A percentile compares a stretch with the other conserved stretches of the same genome.
Conservation (phyloP, 2,329 filamentous ascomycete genomes). For the Dryadomyces sulphureus region DNA sequence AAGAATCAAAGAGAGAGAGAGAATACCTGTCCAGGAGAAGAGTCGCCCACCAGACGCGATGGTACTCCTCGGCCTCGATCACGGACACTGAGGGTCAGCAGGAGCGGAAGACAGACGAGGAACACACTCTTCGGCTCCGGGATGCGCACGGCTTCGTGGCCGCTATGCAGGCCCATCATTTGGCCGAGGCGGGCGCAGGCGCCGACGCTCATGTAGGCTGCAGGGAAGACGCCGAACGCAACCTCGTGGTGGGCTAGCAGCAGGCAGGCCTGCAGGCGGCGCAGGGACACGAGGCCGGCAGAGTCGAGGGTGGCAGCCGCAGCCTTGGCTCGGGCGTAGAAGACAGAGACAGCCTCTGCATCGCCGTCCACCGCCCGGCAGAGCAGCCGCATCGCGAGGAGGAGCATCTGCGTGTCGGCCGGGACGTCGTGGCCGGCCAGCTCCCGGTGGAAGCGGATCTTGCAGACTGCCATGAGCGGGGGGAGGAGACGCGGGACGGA, state of each 20-base stretch:
- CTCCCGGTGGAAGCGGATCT: not conserved
- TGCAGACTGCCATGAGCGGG: constrained; percentile 1
- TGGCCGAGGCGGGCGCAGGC: constrained; percentile 6
- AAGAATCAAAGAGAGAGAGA: not conserved
- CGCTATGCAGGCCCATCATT: constrained; percentile 6
- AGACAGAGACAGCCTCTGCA: not conserved
- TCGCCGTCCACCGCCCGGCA: not conserved
- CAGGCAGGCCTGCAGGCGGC: constrained; percentile 5
- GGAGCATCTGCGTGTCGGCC: constrained; percentile 3
- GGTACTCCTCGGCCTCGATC: constrained; percentile 5
- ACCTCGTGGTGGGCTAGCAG: constrained; percentile 8
- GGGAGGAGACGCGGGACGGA: not conserved
- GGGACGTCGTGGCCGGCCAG: not conserved
- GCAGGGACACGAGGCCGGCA: constrained; percentile 3
- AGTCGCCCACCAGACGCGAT: constrained; percentile 8
- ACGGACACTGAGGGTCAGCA: constrained; percentile 3
- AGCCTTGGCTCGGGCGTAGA: constrained; percentile 5
- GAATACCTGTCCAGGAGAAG: constrained; percentile 8
- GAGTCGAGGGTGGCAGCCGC: constrained; percentile 5
- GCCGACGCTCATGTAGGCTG: constrained; percentile 8
- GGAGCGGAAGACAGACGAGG: not conserved
- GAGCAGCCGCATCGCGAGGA: constrained; percentile 4
- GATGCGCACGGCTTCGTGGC: constrained; percentile 1
- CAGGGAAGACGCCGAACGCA: constrained; percentile 4
- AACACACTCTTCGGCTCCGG: not conserved